A percentile compares a stretch with the other conserved stretches of the same genome.
Conservation (phyloP, 108 stramenopile species). For the Mediolabrus comicus region DNA sequence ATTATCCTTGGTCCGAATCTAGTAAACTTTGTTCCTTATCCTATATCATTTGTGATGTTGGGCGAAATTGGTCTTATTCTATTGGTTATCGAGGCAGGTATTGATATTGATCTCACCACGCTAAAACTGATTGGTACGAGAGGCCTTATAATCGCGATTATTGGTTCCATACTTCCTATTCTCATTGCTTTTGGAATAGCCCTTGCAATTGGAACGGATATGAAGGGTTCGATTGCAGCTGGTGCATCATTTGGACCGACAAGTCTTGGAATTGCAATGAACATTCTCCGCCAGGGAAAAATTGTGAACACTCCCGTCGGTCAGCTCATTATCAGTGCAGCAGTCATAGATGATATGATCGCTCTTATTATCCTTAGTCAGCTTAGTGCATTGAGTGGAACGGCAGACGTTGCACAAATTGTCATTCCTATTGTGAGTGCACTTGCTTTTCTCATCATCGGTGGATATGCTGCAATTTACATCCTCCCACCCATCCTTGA, state of each 20-base stretch:
- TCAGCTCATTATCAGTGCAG: constrained; percentile 82
- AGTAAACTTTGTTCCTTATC: constrained; percentile 62
- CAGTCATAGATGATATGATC: constrained; percentile 88
- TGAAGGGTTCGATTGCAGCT: constrained; percentile 59
- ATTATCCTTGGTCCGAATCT: constrained; percentile 74
- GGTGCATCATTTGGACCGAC: constrained; percentile 82
- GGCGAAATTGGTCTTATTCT: constrained; percentile 79
- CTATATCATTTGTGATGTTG: constrained; percentile 68
- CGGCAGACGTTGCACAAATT: constrained; percentile 47
- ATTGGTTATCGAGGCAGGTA: constrained; percentile 79
- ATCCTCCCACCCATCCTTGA: constrained; percentile 58
- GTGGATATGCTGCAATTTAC: constrained; percentile 65
- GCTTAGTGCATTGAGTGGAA: constrained; percentile 59
- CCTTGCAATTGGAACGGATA: constrained; percentile 49
- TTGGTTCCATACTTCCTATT: constrained; percentile 80
- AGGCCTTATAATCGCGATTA: constrained; percentile 71
- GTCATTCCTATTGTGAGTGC: constrained; percentile 72
- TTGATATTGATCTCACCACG: constrained; percentile 78
- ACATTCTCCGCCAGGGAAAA: constrained; percentile 63
- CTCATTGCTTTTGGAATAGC: constrained; percentile 66
- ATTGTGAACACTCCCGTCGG: constrained; percentile 82
- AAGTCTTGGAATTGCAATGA: constrained; percentile 78
- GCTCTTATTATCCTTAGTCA: constrained; percentile 76
- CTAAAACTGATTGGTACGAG: constrained; percentile 75
- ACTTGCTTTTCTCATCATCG: constrained; percentile 62